Evolutionary conservation across 345 rosid genomes (phyloP).

Genomic region (Rhodamnia argentea): DNA sequence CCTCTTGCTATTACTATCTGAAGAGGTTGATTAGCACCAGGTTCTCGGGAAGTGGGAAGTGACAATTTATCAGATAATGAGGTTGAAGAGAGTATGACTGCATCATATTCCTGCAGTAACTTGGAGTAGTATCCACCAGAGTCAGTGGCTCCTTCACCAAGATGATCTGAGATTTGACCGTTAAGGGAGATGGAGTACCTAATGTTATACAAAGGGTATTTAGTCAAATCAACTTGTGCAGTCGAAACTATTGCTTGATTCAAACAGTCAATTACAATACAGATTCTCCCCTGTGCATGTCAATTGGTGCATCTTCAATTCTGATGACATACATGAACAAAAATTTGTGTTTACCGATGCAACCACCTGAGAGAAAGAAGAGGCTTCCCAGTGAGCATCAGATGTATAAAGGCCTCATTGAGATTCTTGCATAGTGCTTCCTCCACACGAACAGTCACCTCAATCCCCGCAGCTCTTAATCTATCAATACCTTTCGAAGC

Average conservation of each 20-base stretch:
- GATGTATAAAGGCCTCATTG: conserved; percentile 65
- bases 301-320: neutral
- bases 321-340: neutral
- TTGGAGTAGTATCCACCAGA: conserved; percentile 73
- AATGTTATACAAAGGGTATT: neutral
- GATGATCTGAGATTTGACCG: conserved; percentile 43
- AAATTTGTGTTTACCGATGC: neutral
- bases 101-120: conserved; percentile 75
- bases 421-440: conserved; percentile 75
- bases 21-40: conserved; percentile 61
- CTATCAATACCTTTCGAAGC: conserved; percentile 62
- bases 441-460: conserved; percentile 63
- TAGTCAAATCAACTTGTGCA: neutral
- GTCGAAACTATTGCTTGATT: neutral
- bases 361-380: conserved; percentile 53
- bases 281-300: neutral
- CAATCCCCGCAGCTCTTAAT: conserved; percentile 64
- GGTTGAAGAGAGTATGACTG: conserved; percentile 37
- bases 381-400: conserved; percentile 60
- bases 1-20: conserved; percentile 32
- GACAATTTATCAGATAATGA: conserved; percentile 24
- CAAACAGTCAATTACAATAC: neutral
- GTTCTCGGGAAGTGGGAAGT: conserved; percentile 44
- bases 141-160: conserved; percentile 46
- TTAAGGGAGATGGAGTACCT: conserved; percentile 74